phyloP scores from a whole-genome alignment of 495 filamentous ascomycete species.

The Diplogelasinospora grovesii region DNA sequence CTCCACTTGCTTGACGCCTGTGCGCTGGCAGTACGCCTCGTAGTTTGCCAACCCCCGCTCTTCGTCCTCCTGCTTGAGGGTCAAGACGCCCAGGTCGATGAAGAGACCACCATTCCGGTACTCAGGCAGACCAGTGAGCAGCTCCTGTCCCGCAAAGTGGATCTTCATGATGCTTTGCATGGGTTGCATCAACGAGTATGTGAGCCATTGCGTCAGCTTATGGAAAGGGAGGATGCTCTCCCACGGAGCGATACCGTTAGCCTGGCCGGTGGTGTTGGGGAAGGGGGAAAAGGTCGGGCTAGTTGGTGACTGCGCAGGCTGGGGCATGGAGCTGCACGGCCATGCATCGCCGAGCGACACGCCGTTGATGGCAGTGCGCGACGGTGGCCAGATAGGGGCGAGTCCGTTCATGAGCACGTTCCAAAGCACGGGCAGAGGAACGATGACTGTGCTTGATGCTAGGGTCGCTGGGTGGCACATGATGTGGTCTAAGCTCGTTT shows the following conservation, averaged over 20 bases:
- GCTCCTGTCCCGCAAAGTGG: slow-evolving; percentile 68
- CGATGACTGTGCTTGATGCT: slow-evolving; percentile 77
- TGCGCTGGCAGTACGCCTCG: slow-evolving; percentile 62
- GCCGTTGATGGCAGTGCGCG: slow-evolving; percentile 82
- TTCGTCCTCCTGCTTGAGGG: slow-evolving; percentile 59
- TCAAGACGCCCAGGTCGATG: slow-evolving; percentile 73
- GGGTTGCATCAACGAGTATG: slow-evolving; percentile 83
- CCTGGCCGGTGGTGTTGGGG: slow-evolving; percentile 30
- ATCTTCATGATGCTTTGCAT: slow-evolving; percentile 72
- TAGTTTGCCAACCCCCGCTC: slow-evolving; percentile 66
- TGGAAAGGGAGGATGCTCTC: slow-evolving; percentile 94
- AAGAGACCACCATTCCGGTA: slow-evolving; percentile 85
- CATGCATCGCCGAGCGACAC: slow-evolving; percentile 90
- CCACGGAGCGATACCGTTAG: slow-evolving; percentile 59
- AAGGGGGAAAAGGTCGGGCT: slow-evolving; percentile 41
- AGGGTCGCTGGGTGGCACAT: slow-evolving; percentile 85
- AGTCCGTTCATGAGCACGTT: slow-evolving; percentile 82
- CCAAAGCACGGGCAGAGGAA: slow-evolving; percentile 91
- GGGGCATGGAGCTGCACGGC: slow-evolving; percentile 78
- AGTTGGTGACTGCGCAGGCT: slow-evolving; percentile 49
- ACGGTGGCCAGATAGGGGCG: slow-evolving; percentile 79
- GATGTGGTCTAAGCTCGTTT: slow-evolving; percentile 63
- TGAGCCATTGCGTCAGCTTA: slow-evolving; percentile 85
- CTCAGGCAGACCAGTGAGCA: slow-evolving; percentile 79
- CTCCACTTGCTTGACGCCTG: slow-evolving; percentile 64